Evolutionary conservation across 169 alveolate species (phyloP), one percentile per base, ranked within the genome.

Genomic region (Plasmodium inui): DNA sequence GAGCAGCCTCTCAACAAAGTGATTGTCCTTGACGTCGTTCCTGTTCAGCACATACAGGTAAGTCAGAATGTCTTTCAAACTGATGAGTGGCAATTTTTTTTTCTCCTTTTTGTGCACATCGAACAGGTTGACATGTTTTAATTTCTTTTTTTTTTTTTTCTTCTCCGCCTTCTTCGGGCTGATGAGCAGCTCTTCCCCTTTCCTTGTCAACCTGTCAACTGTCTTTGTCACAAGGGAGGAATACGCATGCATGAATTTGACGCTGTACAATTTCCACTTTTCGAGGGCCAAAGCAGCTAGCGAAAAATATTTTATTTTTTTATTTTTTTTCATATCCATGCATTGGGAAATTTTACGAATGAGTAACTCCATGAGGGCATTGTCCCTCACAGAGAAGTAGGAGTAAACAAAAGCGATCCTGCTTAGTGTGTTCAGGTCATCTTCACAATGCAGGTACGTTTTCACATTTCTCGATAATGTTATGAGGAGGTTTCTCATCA

Each of bases 261-360:
- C 71, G 32, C 71, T 57, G 41, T 78, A 88, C 72, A 88, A 37
- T 14, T 78, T 78, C 12, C 79, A 57, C 26, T 88, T 88, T 76
- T 78, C 83, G 70, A 88, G 79, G 41, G 94, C 61, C 7, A 88
- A 39, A 0, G 94, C 67, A 57, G 81, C 46, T 76, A 88, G 72
- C 34, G 94, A 88, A 78, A 88, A 78, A 22, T 88, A 78, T 78
- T 88, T 61, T 19, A 88, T 88, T 55, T 80, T 88, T 78, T 88
- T 28, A 55, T 88, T 61, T 57, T 22, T 76, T 19, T 88, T 88
- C 30, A 88, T 78, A n/a, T 78, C 19, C 30, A 88, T 30, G 70
- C 89, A 78, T 55, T 55, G 61, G 12, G 78, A 88, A 41, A 88
- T 79, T 9, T 61, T 78, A 32, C 34, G 73, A 88, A 88, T 78